phyloP scores from a whole-genome alignment of 2,329 filamentous ascomycete genomes.

The Fusarium coffeatum region DNA sequence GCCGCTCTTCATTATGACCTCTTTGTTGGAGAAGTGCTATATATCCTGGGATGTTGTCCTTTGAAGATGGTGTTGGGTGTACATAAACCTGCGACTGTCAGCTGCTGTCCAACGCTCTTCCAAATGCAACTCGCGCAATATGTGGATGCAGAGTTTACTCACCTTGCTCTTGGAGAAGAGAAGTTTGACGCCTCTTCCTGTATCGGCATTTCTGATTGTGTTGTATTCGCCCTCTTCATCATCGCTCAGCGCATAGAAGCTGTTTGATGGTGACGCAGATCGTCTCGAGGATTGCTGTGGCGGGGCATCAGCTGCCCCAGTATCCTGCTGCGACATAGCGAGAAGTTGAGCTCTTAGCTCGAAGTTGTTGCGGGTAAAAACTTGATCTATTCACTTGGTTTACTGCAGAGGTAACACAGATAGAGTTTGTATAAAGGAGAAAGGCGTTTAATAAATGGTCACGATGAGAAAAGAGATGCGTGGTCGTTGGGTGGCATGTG shows the following conservation, averaged over 20 bases:
- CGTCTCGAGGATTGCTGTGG: conserved; percentile 49
- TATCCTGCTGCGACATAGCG: conserved; percentile 42
- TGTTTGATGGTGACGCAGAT: conserved; percentile 79
- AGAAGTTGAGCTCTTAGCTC: conserved; percentile 6
- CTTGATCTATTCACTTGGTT: neutral
- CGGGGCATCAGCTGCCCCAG: conserved; percentile 39
- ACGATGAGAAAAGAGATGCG: conserved; percentile 1
- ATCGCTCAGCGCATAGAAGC: conserved; percentile 96
- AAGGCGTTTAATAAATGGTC: conserved; percentile 9
- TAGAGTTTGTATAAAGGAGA: conserved; percentile 7
- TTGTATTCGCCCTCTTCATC: conserved; percentile 96
- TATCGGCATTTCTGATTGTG: conserved; percentile 84
- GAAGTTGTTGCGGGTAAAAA: neutral
- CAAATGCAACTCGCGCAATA: conserved; percentile 1
- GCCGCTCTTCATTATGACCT: conserved; percentile 57
- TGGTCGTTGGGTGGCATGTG: conserved; percentile 33
- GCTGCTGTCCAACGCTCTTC: neutral
- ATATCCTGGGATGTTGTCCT: conserved; percentile 96
- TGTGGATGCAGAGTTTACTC: conserved; percentile 39
- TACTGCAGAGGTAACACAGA: neutral
- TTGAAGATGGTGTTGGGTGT: conserved; percentile 90
- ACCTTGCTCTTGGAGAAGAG: conserved; percentile 98
- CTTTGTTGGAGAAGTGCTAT: conserved; percentile 95
- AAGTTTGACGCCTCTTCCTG: conserved; percentile 88
- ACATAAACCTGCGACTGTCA: conserved; percentile 80